Evolutionary conservation across 2,329 filamentous ascomycete species (phyloP).

Genomic region (Fonsecaea multimorphosa): DNA sequence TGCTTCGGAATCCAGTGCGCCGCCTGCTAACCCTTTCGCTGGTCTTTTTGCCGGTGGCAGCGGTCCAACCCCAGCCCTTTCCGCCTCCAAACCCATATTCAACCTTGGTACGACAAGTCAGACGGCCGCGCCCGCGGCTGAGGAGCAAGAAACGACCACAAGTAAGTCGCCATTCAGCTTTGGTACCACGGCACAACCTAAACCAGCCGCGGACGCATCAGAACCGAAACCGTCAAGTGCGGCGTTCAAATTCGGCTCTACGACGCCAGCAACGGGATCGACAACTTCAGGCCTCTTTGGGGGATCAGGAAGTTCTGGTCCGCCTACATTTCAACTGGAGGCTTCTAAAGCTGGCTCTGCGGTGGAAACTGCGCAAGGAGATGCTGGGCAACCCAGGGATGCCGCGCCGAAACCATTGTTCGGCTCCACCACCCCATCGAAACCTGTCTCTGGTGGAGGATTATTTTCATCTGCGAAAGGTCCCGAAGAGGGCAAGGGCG

Average conservation of each 20-base stretch:
- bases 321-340: constrained; percentile 5
- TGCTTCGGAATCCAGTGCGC: constrained; percentile 14
- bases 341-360: constrained; percentile 1
- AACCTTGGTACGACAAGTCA: constrained; percentile 18
- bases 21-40: constrained; percentile 31
- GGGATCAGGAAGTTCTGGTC: not conserved
- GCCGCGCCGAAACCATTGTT: constrained; percentile 13
- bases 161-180: constrained; percentile 21
- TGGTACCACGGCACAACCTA: constrained; percentile 10
- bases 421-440: constrained; percentile 18
- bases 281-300: constrained; percentile 7
- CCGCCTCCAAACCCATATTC: constrained; percentile 15
- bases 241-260: constrained; percentile 10
- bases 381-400: not conserved
- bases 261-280: not conserved
- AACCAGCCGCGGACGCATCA: not conserved
- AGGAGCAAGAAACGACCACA: constrained; percentile 10
- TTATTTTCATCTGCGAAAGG: constrained; percentile 26
- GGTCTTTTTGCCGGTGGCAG: constrained; percentile 24
- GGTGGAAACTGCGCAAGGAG: not conserved
- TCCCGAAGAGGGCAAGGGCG: constrained; percentile 1
- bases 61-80: not conserved
- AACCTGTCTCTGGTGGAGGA: constrained; percentile 20
- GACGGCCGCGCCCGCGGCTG: constrained; percentile 4
- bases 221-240: not conserved